Conservation (phyloP, 140 eudicot species). For the Erigeron philadelphicus region DNA sequence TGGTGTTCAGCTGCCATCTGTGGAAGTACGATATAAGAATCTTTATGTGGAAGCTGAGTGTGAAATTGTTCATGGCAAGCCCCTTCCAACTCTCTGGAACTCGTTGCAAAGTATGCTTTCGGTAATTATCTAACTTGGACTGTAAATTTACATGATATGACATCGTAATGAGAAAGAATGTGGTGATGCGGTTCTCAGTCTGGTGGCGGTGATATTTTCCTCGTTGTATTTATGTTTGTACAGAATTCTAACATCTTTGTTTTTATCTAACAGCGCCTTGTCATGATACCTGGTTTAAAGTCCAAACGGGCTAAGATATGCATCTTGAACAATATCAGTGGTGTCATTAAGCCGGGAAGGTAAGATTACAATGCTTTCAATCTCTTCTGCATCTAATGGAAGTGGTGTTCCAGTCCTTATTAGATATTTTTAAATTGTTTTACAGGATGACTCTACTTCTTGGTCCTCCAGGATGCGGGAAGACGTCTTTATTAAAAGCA, state of each 20-base stretch:
- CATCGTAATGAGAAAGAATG: background rate
- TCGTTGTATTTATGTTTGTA: background rate
- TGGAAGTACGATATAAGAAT: constrained; percentile 48
- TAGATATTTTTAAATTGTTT: background rate
- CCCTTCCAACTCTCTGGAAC: constrained; percentile 61
- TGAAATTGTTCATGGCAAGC: constrained; percentile 57
- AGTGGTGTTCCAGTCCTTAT: background rate
- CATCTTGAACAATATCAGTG: constrained; percentile 51
- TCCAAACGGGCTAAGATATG: constrained; percentile 42
- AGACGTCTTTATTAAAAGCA: constrained; percentile 65
- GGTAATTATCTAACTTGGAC: constrained; percentile 32
- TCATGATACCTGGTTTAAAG: constrained; percentile 42
- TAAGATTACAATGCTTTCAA: constrained; percentile 16
- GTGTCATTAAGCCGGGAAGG: constrained; percentile 72
- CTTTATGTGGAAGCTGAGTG: constrained; percentile 50
- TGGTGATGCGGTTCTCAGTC: background rate
- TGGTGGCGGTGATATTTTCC: background rate
- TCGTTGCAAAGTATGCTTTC: constrained; percentile 36
- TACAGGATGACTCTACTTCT: constrained; percentile 72
- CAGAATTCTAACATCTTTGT: background rate
- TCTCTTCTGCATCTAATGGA: too few species aligned
- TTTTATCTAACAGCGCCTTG: constrained; percentile 33
- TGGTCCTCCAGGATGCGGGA: constrained; percentile 83
- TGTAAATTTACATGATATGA: background rate
- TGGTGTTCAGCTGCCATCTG: constrained; percentile 49